A percentile compares a stretch with the other conserved stretches of the same genome.
Evolutionary conservation across 2,329 filamentous ascomycete genomes (phyloP).

Genomic region (Chaetomiaceae sp.): DNA sequence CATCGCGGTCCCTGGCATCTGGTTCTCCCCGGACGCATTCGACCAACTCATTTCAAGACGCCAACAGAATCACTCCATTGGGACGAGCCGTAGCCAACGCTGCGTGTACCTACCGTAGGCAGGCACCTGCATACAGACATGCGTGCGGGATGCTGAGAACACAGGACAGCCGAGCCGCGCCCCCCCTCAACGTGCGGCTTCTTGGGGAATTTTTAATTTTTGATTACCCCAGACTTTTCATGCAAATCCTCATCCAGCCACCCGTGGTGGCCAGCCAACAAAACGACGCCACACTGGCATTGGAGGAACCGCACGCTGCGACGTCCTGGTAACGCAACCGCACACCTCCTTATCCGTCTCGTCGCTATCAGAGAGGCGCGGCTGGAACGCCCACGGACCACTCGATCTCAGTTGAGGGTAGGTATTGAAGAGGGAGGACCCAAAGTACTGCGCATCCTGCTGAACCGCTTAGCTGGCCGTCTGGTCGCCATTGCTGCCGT

Average conservation of each 20-base stretch:
- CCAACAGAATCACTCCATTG: no score
- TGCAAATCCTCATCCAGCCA: constrained; percentile 4
- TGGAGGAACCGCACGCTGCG: constrained; percentile 20
- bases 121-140: no score
- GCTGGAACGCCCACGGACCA: background rate
- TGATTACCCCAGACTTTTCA: constrained; percentile 8
- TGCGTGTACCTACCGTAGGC: no score
- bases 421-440: no score
- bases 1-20: background rate
- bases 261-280: constrained; percentile 1
- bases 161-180: constrained; percentile 23
- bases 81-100: no score
- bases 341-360: constrained; percentile 16
- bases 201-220: no score
- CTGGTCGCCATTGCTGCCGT: constrained; percentile 2
- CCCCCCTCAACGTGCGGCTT: constrained; percentile 4
- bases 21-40: no score
- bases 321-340: constrained; percentile 17
- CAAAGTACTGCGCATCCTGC: background rate
- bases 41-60: background rate
- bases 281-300: constrained; percentile 9
- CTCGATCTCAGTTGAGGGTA: background rate
- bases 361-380: constrained; percentile 15
- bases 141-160: no score
- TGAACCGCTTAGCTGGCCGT: background rate